These are phyloP conservation scores for Zasmidium angulare DNA, from an alignment of 2,329 filamentous ascomycete genomes.

Conservation along the genomic window DNA sequence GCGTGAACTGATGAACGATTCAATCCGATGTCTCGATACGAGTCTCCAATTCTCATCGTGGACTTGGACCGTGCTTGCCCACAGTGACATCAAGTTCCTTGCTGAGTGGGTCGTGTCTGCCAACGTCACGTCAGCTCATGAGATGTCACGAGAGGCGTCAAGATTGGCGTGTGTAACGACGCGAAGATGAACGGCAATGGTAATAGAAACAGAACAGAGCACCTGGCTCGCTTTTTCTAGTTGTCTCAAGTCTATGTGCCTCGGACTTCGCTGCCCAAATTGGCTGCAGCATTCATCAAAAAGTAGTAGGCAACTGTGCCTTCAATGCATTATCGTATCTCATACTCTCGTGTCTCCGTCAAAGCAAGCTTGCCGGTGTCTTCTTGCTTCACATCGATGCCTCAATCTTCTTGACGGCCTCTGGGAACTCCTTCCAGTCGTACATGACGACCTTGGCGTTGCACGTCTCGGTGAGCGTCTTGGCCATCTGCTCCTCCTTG, in stretches of 20 bases:
- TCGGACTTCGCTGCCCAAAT: neutral
- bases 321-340: slow-evolving; percentile 4
- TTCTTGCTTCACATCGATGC: slow-evolving; percentile 15
- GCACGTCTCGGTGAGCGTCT: slow-evolving; percentile 49
- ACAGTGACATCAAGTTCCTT: neutral
- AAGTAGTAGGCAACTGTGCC: slow-evolving; percentile 4
- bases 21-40: neutral
- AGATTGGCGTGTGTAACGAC: neutral
- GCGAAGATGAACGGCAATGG: too few species aligned
- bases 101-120: neutral
- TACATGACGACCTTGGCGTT: slow-evolving; percentile 51
- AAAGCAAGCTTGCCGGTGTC: neutral
- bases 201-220: slow-evolving; percentile 3
- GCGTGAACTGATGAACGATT: slow-evolving; percentile 4
- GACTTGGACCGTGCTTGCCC: slow-evolving; percentile 1
- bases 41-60: slow-evolving; percentile 3
- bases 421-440: slow-evolving; percentile 53
- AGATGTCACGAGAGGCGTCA: neutral
- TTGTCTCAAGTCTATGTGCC: slow-evolving; percentile 5
- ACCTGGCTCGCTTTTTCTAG: slow-evolving; percentile 5
- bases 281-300: neutral
- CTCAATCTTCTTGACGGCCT: slow-evolving; percentile 51
- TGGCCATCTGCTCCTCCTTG: slow-evolving; percentile 51
- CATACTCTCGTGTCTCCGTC: neutral
- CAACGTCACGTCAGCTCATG: neutral